A percentile compares a stretch with the other conserved stretches of the same genome.
phyloP scores from a whole-genome alignment of 495 filamentous ascomycete species.

The Neurospora sublineolata region DNA sequence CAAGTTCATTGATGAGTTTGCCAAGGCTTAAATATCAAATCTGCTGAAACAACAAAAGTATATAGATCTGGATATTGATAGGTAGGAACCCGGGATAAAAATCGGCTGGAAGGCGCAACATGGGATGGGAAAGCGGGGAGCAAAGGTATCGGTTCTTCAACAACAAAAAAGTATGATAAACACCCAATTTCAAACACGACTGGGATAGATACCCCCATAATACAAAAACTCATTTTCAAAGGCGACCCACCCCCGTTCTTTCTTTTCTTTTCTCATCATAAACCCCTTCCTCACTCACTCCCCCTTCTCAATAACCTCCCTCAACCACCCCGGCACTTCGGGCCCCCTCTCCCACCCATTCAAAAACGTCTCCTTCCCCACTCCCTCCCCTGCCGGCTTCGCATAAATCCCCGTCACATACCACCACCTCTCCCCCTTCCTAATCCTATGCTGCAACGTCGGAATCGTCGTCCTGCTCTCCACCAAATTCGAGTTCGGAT shows the following conservation, averaged over 20 bases:
- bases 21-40: slow-evolving; percentile 15
- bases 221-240: background rate
- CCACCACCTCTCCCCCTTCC: slow-evolving; percentile 35
- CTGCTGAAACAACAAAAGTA: background rate
- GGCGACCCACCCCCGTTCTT: background rate
- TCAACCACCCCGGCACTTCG: slow-evolving; percentile 43
- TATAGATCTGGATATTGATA: background rate
- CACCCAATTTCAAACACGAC: background rate
- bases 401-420: slow-evolving; percentile 41
- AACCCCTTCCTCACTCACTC: background rate
- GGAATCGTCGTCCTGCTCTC: slow-evolving; percentile 60
- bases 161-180: background rate
- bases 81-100: background rate
- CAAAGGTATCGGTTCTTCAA: background rate
- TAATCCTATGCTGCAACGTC: slow-evolving; percentile 43
- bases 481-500: slow-evolving; percentile 68
- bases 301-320: slow-evolving; percentile 27
- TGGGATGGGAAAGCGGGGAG: background rate
- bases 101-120: background rate
- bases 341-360: slow-evolving; percentile 45
- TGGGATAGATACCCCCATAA: background rate
- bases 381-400: slow-evolving; percentile 31
- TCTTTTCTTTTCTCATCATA: background rate
- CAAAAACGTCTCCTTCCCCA: slow-evolving; percentile 27
- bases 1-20: slow-evolving; percentile 47